These are phyloP conservation scores for Claviceps monticola DNA, from an alignment of 2,329 filamentous ascomycete species.

Conservation along the genomic window DNA sequence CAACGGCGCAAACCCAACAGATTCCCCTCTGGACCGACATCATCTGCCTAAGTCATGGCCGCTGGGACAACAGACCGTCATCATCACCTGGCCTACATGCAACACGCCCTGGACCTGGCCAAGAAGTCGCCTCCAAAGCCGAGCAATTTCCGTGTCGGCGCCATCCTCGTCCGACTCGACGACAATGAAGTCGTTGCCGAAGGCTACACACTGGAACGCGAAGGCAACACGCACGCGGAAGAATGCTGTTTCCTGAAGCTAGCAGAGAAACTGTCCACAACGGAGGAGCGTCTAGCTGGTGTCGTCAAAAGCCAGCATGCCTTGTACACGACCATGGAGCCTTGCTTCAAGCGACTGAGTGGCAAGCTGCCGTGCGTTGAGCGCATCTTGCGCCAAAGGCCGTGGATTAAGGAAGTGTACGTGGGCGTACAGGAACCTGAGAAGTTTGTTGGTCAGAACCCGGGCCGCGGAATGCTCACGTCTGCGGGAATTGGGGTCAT, in stretches of 20 bases:
- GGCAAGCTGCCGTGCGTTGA: slow-evolving; percentile 69
- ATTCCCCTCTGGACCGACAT: neutral
- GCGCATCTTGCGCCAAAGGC: slow-evolving; percentile 51
- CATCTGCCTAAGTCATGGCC: slow-evolving; percentile 9
- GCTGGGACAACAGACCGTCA: slow-evolving; percentile 12
- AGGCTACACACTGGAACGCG: slow-evolving; percentile 81
- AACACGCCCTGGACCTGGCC: slow-evolving; percentile 61
- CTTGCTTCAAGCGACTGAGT: slow-evolving; percentile 59
- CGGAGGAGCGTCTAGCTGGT: slow-evolving; percentile 41
- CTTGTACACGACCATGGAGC: slow-evolving; percentile 90
- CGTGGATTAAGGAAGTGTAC: slow-evolving; percentile 62
- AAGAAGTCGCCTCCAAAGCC: slow-evolving; percentile 69
- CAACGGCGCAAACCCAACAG: neutral
- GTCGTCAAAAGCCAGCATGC: slow-evolving; percentile 20
- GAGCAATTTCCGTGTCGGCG: slow-evolving; percentile 88
- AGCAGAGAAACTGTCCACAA: slow-evolving; percentile 29
- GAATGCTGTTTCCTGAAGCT: slow-evolving; percentile 80
- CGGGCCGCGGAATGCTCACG: slow-evolving; percentile 56
- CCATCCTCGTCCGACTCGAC: slow-evolving; percentile 55
- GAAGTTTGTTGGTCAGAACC: slow-evolving; percentile 75
- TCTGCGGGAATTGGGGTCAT: slow-evolving; percentile 61
- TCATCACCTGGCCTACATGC: slow-evolving; percentile 43
- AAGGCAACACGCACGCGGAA: slow-evolving; percentile 92
- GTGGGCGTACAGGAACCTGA: slow-evolving; percentile 81
- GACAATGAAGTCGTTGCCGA: slow-evolving; percentile 48